These are phyloP conservation scores for Grammothele lineata DNA, from an alignment of 768 basidiomycete genomes.

Conservation along the genomic window DNA sequence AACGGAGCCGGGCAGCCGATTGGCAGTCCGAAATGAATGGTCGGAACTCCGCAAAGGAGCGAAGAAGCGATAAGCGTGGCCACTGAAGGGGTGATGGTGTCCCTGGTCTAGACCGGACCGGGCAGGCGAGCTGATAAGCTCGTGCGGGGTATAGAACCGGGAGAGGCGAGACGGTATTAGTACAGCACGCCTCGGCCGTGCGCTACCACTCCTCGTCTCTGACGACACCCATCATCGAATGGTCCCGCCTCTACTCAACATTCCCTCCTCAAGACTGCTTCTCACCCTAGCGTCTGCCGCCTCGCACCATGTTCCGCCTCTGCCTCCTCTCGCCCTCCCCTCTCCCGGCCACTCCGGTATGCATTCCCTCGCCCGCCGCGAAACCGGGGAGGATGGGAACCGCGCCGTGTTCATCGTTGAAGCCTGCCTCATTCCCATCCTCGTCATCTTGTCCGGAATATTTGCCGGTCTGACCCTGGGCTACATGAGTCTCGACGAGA, in stretches of 20 bases:
- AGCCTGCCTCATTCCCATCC: constrained; percentile 70
- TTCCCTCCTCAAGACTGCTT: constrained; percentile 23
- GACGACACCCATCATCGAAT: constrained; percentile 22
- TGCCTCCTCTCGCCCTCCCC: background rate
- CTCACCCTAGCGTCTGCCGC: constrained; percentile 22
- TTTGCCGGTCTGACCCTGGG: constrained; percentile 92
- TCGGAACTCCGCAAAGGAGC: background rate
- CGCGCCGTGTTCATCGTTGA: constrained; percentile 33
- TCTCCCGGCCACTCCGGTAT: background rate
- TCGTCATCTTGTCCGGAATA: constrained; percentile 77
- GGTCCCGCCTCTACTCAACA: constrained; percentile 22
- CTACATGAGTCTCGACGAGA: constrained; percentile 91
- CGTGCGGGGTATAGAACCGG: constrained; percentile 13
- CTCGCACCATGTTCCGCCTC: constrained; percentile 22
- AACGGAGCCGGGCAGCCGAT: too few species aligned
- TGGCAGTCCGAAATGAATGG: background rate
- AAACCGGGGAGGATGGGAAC: constrained; percentile 15
- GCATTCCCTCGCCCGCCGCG: constrained; percentile 31
- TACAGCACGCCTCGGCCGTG: too few species aligned
- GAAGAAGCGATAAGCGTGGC: background rate
- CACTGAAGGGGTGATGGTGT: too few species aligned
- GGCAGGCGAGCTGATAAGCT: constrained; percentile 12
- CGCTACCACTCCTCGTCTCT: constrained; percentile 4
- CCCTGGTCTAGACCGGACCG: constrained; percentile 3
- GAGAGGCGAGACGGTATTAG: too few species aligned